A percentile compares a stretch with the other conserved stretches of the same genome.
Evolutionary conservation across 257 asterid species (phyloP).

Genomic region (Jacaranda mimosifolia): DNA sequence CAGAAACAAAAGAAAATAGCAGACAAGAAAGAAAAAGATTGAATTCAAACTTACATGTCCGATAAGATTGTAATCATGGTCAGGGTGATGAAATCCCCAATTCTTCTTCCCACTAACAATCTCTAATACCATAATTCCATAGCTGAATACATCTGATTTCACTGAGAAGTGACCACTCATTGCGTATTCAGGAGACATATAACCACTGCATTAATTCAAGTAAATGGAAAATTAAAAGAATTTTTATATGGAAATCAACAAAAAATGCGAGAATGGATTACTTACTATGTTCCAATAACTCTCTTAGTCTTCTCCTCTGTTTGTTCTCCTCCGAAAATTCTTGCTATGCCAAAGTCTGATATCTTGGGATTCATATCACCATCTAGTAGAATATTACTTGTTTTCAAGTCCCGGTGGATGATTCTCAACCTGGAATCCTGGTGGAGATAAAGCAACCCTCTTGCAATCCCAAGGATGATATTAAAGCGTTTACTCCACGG

Average conservation of each 20-base stretch:
- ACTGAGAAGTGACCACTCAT: slow-evolving; percentile 58
- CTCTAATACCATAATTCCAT: slow-evolving; percentile 39
- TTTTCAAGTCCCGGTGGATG: slow-evolving; percentile 50
- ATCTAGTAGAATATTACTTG: slow-evolving; percentile 51
- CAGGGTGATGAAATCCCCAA: slow-evolving; percentile 47
- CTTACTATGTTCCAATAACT: slow-evolving; percentile 54
- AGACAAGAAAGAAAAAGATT: no score
- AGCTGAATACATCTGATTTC: slow-evolving; percentile 62
- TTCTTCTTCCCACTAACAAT: slow-evolving; percentile 55
- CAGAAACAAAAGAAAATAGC: neutral
- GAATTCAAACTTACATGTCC: slow-evolving; percentile 50
- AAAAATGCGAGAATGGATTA: neutral
- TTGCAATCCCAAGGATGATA: slow-evolving; percentile 50
- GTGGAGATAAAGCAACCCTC: slow-evolving; percentile 55
- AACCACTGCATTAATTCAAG: slow-evolving; percentile 44
- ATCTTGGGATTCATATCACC: slow-evolving; percentile 56
- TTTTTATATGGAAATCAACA: no score
- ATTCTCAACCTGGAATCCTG: slow-evolving; percentile 53
- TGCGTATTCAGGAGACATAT: slow-evolving; percentile 66
- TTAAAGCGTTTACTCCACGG: slow-evolving; percentile 46
- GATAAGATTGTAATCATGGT: slow-evolving; percentile 50
- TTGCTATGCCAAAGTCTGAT: slow-evolving; percentile 55
- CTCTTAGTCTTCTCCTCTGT: slow-evolving; percentile 42
- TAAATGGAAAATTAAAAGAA: neutral
- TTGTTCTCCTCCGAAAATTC: slow-evolving; percentile 40